A percentile compares a stretch with the other conserved stretches of the same genome.
These are phyloP conservation scores for Fusarium graminum DNA, from an alignment of 2,329 filamentous ascomycete species.

Conservation along the genomic window DNA sequence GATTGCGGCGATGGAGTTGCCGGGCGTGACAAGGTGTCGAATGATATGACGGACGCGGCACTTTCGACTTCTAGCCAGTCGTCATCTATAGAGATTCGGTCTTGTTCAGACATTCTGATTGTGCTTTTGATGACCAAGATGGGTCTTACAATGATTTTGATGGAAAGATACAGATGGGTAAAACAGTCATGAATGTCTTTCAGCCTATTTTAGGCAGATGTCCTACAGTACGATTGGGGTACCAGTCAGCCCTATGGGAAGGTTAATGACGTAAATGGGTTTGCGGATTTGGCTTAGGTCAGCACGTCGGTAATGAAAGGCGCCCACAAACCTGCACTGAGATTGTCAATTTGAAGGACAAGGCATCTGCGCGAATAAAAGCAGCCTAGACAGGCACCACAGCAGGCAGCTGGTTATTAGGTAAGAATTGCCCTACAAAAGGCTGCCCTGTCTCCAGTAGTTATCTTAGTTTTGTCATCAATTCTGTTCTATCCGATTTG, in stretches of 20 bases:
- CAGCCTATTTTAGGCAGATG: conserved; percentile 31
- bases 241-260: background rate
- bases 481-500: too few relatives aligned
- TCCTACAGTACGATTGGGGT: background rate
- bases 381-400: too few relatives aligned
- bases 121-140: background rate
- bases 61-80: conserved; percentile 45
- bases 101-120: conserved; percentile 18
- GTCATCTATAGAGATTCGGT: conserved; percentile 32
- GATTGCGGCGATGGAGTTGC: conserved; percentile 9
- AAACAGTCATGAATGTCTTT: background rate
- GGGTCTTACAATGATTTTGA: background rate
- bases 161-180: fast-evolving
- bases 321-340: too few relatives aligned
- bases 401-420: too few relatives aligned
- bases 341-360: too few relatives aligned
- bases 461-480: too few relatives aligned
- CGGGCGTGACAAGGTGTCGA: conserved; percentile 11
- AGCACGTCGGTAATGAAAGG: too few relatives aligned
- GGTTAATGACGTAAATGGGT: background rate
- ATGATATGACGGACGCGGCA: conserved; percentile 37
- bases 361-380: too few relatives aligned
- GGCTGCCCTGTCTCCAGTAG: too few relatives aligned
- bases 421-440: too few relatives aligned
- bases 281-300: conserved; percentile 17